Percentiles rank a stretch among this genome's conserved stretches.
phyloP scores from a whole-genome alignment of 139 green algal species.

The Coelastrella sp. region DNA sequence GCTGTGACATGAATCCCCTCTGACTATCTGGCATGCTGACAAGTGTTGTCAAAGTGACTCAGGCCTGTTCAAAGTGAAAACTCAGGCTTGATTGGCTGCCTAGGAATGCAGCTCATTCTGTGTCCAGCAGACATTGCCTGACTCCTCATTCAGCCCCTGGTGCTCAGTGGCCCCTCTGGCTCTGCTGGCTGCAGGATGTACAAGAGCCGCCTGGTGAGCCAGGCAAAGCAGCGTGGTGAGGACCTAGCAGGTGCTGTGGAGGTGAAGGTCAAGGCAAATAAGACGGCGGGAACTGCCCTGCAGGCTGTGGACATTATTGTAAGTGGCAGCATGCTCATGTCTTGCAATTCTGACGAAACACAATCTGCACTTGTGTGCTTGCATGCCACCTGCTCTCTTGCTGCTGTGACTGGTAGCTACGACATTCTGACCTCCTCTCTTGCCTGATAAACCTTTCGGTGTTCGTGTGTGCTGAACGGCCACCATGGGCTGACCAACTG shows the following conservation, averaged over 20 bases:
- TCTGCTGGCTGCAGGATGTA: slow-evolving; percentile 39
- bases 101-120: neutral
- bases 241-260: slow-evolving; percentile 23
- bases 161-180: neutral
- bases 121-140: neutral
- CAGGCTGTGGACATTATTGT: slow-evolving; percentile 29
- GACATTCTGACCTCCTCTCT: no score
- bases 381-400: no score
- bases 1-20: no score
- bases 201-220: neutral
- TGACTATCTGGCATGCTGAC: no score
- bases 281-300: neutral
- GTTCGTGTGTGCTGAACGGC: no score
- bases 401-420: no score
- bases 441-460: no score
- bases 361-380: no score
- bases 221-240: neutral
- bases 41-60: no score
- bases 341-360: neutral
- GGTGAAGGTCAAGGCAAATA: slow-evolving; percentile 1
- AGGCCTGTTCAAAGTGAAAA: no score
- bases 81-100: neutral
- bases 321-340: neutral
- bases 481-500: no score
- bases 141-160: neutral